Evolutionary conservation across 148 eudicot genomes (phyloP).

Genomic region (Rhododendron kiyosumense): DNA sequence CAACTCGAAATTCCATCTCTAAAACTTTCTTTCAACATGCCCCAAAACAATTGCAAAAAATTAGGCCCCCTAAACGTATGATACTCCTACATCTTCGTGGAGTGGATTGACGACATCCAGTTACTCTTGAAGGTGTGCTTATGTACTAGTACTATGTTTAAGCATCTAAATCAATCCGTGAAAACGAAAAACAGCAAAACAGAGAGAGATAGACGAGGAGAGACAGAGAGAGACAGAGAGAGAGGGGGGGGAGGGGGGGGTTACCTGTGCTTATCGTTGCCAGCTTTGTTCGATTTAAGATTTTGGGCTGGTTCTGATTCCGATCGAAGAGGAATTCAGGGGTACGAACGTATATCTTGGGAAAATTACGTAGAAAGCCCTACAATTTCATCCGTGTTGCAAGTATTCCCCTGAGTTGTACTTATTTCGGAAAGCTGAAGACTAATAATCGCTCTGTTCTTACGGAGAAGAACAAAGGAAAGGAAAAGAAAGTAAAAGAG

Average conservation of each 20-base stretch:
- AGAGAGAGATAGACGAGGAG: not conserved
- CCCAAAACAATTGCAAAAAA: not conserved
- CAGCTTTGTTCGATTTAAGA: not conserved
- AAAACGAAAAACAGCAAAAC: not conserved
- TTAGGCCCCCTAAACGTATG: not conserved
- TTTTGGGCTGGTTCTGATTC: constrained; percentile 1
- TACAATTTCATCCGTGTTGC: not conserved
- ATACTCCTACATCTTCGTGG: not conserved
- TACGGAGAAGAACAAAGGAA: no score
- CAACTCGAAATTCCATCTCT: not conserved
- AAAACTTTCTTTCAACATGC: not conserved
- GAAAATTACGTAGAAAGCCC: not conserved
- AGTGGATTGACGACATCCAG: not conserved
- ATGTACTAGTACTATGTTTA: not conserved
- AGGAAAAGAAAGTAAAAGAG: no score
- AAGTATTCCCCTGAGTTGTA: not conserved
- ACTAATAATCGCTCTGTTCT: not conserved
- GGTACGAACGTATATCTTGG: not conserved
- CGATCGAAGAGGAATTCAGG: not conserved
- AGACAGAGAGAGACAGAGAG: not conserved
- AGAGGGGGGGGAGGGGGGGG: not conserved
- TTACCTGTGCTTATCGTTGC: not conserved
- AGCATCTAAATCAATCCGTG: not conserved
- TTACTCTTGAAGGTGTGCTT: not conserved
- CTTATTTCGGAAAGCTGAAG: not conserved